A percentile compares a stretch with the other conserved stretches of the same genome.
Evolutionary conservation across 2,329 filamentous ascomycete genomes (phyloP).

Genomic region (Rhynchosporium secalis): DNA sequence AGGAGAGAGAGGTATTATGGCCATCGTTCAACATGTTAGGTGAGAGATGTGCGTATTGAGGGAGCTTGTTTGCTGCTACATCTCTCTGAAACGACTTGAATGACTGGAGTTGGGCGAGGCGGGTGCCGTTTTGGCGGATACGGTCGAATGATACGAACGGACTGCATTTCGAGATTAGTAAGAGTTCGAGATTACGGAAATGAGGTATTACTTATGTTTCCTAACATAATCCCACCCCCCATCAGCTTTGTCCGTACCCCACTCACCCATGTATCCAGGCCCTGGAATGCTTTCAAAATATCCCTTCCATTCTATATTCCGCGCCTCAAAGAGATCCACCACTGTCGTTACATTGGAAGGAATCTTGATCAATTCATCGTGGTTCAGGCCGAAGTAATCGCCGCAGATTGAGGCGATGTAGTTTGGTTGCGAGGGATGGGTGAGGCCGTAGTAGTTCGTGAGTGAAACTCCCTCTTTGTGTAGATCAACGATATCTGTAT

Average conservation of each 20-base stretch:
- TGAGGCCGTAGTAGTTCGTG: conserved; percentile 49
- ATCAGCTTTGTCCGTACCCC: conserved; percentile 41
- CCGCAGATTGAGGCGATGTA: conserved; percentile 49
- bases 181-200: neutral
- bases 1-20: conserved; percentile 57
- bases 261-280: conserved; percentile 49
- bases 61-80: conserved; percentile 54
- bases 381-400: conserved; percentile 51
- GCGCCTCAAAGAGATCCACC: conserved; percentile 48
- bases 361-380: conserved; percentile 47
- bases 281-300: conserved; percentile 50
- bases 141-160: conserved; percentile 54
- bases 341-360: conserved; percentile 49
- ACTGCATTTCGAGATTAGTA: conserved; percentile 21
- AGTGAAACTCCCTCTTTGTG: conserved; percentile 47
- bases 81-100: conserved; percentile 62
- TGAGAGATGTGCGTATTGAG: conserved; percentile 65
- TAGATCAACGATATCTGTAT: conserved; percentile 45
- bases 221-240: conserved; percentile 41
- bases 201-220: conserved; percentile 38
- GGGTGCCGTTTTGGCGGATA: conserved; percentile 49
- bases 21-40: conserved; percentile 67
- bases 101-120: conserved; percentile 62
- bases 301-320: conserved; percentile 45
- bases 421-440: conserved; percentile 49